These are phyloP conservation scores for Exophiala viscosa DNA, from an alignment of 2,329 filamentous ascomycete species.

Conservation along the genomic window DNA sequence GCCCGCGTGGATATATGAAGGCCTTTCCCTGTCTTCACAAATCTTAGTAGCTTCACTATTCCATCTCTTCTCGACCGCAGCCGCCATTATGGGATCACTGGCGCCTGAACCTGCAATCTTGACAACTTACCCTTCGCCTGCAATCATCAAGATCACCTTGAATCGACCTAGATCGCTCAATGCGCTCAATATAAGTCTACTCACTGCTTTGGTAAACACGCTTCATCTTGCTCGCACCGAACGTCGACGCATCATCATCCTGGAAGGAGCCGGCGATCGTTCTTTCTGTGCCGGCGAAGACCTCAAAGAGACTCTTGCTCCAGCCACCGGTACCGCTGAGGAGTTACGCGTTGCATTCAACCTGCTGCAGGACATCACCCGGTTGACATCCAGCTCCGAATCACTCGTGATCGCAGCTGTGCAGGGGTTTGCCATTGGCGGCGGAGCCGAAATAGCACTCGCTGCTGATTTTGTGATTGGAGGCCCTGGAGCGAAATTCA, in stretches of 20 bases:
- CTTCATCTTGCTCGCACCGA: not conserved
- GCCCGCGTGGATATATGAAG: too few species aligned
- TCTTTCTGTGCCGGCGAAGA: constrained; percentile 19
- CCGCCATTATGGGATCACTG: not conserved
- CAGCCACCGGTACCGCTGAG: constrained; percentile 9
- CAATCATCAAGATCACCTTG: constrained; percentile 8
- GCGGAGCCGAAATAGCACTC: constrained; percentile 17
- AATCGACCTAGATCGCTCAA: constrained; percentile 13
- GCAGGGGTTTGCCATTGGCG: constrained; percentile 16
- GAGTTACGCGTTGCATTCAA: constrained; percentile 10
- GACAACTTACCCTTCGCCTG: not conserved
- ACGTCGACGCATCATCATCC: constrained; percentile 4
- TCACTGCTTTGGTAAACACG: constrained; percentile 8
- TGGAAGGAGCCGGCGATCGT: constrained; percentile 10
- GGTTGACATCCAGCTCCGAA: constrained; percentile 3
- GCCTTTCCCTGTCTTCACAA: too few species aligned
- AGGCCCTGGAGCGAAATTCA: constrained; percentile 13
- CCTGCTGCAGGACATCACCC: constrained; percentile 18
- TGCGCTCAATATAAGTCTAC: constrained; percentile 13
- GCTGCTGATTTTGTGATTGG: constrained; percentile 19
- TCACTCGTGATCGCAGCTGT: constrained; percentile 12
- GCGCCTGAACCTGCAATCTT: not conserved
- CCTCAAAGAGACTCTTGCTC: constrained; percentile 14
- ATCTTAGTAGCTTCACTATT: too few species aligned
- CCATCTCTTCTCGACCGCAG: not conserved